These are phyloP conservation scores for Metarhizium sp. DNA, from an alignment of 2,329 filamentous ascomycete species.

Conservation along the genomic window DNA sequence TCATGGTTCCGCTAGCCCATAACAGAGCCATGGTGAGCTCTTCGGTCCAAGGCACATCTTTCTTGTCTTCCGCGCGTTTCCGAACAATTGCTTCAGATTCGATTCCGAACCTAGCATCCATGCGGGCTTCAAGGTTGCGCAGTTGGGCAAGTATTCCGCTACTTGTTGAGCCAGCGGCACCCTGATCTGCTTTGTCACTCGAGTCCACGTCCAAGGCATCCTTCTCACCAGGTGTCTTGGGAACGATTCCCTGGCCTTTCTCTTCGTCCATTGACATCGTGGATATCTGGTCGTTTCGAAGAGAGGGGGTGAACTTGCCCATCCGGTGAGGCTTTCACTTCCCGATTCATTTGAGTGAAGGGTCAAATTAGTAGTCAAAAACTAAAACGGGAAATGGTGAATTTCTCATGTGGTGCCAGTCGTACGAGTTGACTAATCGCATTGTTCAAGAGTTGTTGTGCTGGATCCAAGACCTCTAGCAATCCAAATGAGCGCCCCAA, in stretches of 20 bases:
- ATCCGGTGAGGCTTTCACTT: no score
- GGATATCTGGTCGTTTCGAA: background rate
- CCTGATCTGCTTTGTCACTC: background rate
- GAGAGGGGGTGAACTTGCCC: background rate
- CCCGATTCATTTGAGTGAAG: background rate
- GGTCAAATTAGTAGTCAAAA: no score
- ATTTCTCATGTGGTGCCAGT: no score
- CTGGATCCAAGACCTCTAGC: no score
- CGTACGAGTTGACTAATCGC: no score
- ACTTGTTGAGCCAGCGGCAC: background rate
- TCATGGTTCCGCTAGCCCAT: constrained; percentile 43
- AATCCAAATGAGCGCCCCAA: no score
- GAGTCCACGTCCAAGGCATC: background rate
- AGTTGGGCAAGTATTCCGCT: constrained; percentile 24
- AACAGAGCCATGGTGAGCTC: constrained; percentile 40
- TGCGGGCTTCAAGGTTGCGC: constrained; percentile 30
- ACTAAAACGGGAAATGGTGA: no score
- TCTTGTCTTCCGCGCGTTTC: constrained; percentile 32
- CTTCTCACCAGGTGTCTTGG: background rate
- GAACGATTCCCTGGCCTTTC: background rate
- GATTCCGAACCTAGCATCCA: constrained; percentile 38
- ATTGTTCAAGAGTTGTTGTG: no score
- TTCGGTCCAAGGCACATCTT: constrained; percentile 23
- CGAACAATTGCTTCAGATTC: constrained; percentile 37
- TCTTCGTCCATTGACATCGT: constrained; percentile 2